These are phyloP conservation scores for Malbranchea cinnamomea DNA, from an alignment of 2,329 filamentous ascomycete genomes.

Conservation along the genomic window DNA sequence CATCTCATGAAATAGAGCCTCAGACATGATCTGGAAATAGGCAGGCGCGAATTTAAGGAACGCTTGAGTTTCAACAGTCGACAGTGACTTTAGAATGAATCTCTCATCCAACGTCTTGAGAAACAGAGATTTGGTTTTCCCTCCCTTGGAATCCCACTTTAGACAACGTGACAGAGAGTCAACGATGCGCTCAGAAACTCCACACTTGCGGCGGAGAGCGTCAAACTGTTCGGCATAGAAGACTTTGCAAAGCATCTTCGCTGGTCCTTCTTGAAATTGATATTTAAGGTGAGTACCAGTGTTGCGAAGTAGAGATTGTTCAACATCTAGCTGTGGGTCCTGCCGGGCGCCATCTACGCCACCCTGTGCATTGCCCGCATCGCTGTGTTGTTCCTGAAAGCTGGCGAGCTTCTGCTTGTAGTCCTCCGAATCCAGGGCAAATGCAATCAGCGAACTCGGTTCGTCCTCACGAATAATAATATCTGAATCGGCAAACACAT, in stretches of 20 bases:
- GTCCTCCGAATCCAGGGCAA: constrained; percentile 75
- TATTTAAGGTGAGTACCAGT: constrained; percentile 93
- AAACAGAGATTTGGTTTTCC: constrained; percentile 95
- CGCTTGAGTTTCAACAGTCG: constrained; percentile 78
- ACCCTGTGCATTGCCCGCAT: constrained; percentile 16
- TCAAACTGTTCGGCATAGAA: constrained; percentile 98
- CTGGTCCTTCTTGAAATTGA: constrained; percentile 84
- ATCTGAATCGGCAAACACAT: constrained; percentile 93
- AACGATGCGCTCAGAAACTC: constrained; percentile 82
- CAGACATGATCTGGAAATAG: constrained; percentile 95
- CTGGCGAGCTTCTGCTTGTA: constrained; percentile 62
- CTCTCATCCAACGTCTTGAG: constrained; percentile 91
- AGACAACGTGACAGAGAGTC: constrained; percentile 89
- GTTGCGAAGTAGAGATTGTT: constrained; percentile 67
- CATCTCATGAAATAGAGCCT: constrained; percentile 86
- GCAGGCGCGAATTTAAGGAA: constrained; percentile 92
- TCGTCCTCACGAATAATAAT: constrained; percentile 96
- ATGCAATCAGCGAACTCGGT: constrained; percentile 87
- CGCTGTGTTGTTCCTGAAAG: constrained; percentile 23
- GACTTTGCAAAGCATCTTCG: constrained; percentile 93
- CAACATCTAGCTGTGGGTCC: constrained; percentile 55
- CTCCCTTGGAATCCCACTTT: constrained; percentile 96
- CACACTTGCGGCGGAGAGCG: constrained; percentile 80
- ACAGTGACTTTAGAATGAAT: constrained; percentile 81
- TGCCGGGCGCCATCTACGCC: constrained; percentile 24